Evolutionary conservation across 2,329 filamentous ascomycete genomes (phyloP), one percentile per base, ranked within the genome.

Genomic region (Aspergillus fructus): DNA sequence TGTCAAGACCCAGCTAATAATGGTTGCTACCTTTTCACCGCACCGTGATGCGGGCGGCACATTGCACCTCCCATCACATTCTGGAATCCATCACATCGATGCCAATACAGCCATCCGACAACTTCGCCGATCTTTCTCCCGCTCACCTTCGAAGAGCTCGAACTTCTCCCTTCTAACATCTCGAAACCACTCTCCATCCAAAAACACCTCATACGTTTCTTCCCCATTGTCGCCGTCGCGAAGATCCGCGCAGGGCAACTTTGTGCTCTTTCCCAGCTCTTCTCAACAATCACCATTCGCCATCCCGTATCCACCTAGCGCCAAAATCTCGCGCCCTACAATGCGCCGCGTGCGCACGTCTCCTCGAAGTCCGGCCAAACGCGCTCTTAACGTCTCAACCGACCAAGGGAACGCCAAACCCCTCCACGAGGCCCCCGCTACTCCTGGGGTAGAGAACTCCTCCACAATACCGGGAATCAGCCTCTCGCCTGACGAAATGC

Each of bases 41-140:
- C 78, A 80, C 66, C 77, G 76, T 59, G 77, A 79, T 71, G 75
- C 75, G 49, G 89, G 90, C 71, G 90, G 90, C 69, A 93, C 90
- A 58, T 82, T 96, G 67, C 91, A 94, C 69, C 82, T 96, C 67
- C 88, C 91, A 63, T 96, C 93, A 61, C 93, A 93, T 58, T 93
- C 90, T 48, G 87, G 90, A 68, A 85, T 86, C 60, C 90, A 91
- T 73, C 88, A 90, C 75, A 89, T 93, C 67, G 90, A 96, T 78
- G 86, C 91, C 63, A 88, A 89, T 60, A 87, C 90, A 50, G 88
- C 90, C 58, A 89, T 96, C 62, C 85, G 91, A 70, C 90, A 91
- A 68, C 81, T 97, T 58, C 85, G 93, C 63, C 89, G 91, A 66
- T 96, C 93, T 24, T 82, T 97, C 62, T 97, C 93, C 56, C 85